These are phyloP conservation scores for Phalaenopsis hybrid DNA, from an alignment of 116 monocot species.

Conservation along the genomic window DNA sequence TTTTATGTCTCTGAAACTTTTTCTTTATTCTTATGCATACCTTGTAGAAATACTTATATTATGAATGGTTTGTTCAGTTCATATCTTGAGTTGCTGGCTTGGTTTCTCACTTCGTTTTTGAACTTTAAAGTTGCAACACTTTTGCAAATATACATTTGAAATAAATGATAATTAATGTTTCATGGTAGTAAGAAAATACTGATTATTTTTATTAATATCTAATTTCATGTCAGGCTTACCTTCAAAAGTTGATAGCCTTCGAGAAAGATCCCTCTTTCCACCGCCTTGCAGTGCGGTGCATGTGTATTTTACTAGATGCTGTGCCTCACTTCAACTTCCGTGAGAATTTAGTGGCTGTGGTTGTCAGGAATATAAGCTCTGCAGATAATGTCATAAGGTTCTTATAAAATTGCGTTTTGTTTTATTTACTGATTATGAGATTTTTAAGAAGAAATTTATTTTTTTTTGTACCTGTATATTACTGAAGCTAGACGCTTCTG, in stretches of 20 bases:
- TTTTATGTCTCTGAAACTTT: not conserved
- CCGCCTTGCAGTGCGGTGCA: conserved; percentile 61
- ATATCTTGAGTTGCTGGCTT: not conserved
- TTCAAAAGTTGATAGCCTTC: conserved; percentile 48
- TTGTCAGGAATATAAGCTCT: conserved; percentile 71
- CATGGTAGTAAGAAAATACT: conserved; percentile 2
- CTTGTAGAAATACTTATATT: not conserved
- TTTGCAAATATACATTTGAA: not conserved
- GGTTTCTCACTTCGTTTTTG: not conserved
- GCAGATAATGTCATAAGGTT: conserved; percentile 82
- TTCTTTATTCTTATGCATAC: not conserved
- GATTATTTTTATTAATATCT: conserved; percentile 1
- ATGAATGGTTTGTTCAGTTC: not conserved
- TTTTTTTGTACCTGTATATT: not conserved
- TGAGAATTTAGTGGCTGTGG: conserved; percentile 47
- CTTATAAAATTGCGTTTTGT: conserved; percentile 4
- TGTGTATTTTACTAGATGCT: conserved; percentile 69
- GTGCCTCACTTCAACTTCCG: conserved; percentile 86
- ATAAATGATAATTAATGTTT: not conserved
- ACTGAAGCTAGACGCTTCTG: not conserved
- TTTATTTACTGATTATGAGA: not conserved
- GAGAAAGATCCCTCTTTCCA: conserved; percentile 49
- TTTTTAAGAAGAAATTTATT: not conserved
- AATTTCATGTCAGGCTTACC: conserved; percentile 51
- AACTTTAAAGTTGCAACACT: not conserved